Base-by-base conservation (phyloP, 805 yeast species). In the Candida ipomoeae region DNA sequence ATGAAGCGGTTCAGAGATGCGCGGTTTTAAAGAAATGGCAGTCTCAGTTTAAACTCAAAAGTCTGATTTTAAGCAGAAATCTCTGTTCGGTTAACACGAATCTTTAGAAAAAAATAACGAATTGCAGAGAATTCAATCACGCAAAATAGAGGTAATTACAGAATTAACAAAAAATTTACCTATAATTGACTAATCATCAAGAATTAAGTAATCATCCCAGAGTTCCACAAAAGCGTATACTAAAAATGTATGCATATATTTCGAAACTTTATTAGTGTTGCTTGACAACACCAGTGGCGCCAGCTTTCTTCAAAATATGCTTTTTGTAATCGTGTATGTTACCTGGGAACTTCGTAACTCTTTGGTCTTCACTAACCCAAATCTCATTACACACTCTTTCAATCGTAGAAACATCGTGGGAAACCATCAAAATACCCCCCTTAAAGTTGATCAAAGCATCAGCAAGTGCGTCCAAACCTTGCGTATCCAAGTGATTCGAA, bases 371-470 rank as follows among this genome's bases (percentile, higher is more conserved):
- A 67, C 96, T 85, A 41, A 90, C 96, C 97, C 97, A 92, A 53
- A 94, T 88, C 67, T 94, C 96, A 52, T 87, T 84, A 75, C 97
- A 89, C 11, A 92, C 97, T 49, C 81, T 78, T 60, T 87, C 82
- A 61, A 94, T 94, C 64, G 92, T 87, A 29, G 90, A 76, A 40
- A 94, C 97, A 76, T 94, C 99, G 79, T 94, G 99, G 46, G 96
- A 87, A 52, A 94, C 99, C 97, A 94, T 90, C 60, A 94, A 77
- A 23, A 94, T 87, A 68, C 99, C 99, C 65, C 99, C 99, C 63
- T 89, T 81, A 78, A 91, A 94, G 54, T 81, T 83, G 55, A 79
- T 83, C 65, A 94, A 76, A 1, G 98, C 98, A 40, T 87, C 95
- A 7, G 94, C 84, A 53, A 94, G 78, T 0, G 99, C 99, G 68